phyloP scores from a whole-genome alignment of 2,329 filamentous ascomycete genomes.

The Elsinoe ampelina region DNA sequence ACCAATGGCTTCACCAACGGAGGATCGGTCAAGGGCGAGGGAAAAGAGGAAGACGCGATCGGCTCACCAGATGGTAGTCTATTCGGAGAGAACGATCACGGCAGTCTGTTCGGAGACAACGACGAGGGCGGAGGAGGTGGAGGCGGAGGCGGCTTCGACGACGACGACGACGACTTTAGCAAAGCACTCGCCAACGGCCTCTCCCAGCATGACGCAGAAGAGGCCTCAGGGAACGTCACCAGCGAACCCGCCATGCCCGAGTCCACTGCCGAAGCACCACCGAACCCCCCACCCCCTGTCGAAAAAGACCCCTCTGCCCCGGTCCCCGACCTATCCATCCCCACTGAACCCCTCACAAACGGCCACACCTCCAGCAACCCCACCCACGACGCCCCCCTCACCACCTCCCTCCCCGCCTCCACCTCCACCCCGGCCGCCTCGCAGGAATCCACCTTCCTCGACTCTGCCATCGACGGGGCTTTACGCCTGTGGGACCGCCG shows the following conservation, averaged over 20 bases:
- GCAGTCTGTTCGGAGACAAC: conserved; percentile 77
- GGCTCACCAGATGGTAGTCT: conserved; percentile 67
- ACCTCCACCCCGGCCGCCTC: conserved; percentile 33
- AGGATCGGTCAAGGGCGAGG: conserved; percentile 22
- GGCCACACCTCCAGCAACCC: conserved; percentile 51
- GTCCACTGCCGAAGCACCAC: conserved; percentile 5
- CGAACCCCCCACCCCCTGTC: neutral
- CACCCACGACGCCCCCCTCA: conserved; percentile 60
- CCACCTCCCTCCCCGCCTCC: conserved; percentile 18
- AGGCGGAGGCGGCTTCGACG: conserved; percentile 54
- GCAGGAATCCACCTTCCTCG: conserved; percentile 74
- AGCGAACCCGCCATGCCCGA: conserved; percentile 22
- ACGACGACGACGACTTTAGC: conserved; percentile 78
- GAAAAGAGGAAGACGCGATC: conserved; percentile 42
- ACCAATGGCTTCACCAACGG: conserved; percentile 45
- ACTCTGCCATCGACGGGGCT: conserved; percentile 77
- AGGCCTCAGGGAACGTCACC: neutral
- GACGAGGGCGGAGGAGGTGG: conserved; percentile 45
- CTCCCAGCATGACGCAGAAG: conserved; percentile 30
- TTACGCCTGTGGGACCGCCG: conserved; percentile 91
- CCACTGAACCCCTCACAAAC: conserved; percentile 46
- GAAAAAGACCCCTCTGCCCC: neutral
- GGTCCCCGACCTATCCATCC: neutral
- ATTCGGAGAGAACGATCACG: conserved; percentile 62
- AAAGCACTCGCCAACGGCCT: conserved; percentile 55